phyloP scores from a whole-genome alignment of 2,329 filamentous ascomycete genomes.

The Fusarium pseudocircinatum region DNA sequence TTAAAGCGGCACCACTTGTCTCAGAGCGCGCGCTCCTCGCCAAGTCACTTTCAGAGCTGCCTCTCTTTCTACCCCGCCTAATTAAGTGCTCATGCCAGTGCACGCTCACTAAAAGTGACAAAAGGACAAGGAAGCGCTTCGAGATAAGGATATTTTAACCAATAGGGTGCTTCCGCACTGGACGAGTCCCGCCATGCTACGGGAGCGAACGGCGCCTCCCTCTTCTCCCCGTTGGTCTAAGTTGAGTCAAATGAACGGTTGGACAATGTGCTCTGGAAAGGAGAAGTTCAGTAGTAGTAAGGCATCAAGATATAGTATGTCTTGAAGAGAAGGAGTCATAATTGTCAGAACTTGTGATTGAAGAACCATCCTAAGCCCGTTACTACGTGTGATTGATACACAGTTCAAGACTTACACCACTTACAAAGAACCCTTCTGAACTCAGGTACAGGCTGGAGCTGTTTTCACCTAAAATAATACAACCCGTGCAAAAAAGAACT shows the following conservation, averaged over 20 bases:
- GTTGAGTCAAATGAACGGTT: constrained; percentile 12
- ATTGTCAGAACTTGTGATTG: not conserved
- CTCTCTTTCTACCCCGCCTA: constrained; percentile 38
- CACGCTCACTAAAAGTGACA: constrained; percentile 39
- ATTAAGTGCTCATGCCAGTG: constrained; percentile 39
- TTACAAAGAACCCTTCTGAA: not conserved
- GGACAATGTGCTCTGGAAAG: not conserved
- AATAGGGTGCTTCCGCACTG: constrained; percentile 36
- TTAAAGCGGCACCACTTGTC: constrained; percentile 42
- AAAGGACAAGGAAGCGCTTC: constrained; percentile 17
- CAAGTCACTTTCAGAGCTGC: constrained; percentile 38
- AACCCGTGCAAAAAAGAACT: not conserved
- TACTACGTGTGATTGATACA: not conserved
- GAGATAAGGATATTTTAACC: constrained; percentile 11
- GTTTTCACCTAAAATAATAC: not conserved
- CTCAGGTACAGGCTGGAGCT: not conserved
- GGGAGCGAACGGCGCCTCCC: constrained; percentile 33
- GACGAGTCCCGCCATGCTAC: constrained; percentile 2
- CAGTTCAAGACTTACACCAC: not conserved
- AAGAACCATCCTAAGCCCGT: not conserved
- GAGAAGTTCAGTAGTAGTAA: not conserved
- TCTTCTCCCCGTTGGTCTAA: constrained; percentile 3
- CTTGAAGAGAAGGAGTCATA: not conserved
- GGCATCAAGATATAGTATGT: not conserved
- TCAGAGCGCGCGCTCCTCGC: constrained; percentile 24